These are phyloP conservation scores for Annona squamosa DNA, from an alignment of 164 flowering plant genomes.

Conservation along the genomic window DNA sequence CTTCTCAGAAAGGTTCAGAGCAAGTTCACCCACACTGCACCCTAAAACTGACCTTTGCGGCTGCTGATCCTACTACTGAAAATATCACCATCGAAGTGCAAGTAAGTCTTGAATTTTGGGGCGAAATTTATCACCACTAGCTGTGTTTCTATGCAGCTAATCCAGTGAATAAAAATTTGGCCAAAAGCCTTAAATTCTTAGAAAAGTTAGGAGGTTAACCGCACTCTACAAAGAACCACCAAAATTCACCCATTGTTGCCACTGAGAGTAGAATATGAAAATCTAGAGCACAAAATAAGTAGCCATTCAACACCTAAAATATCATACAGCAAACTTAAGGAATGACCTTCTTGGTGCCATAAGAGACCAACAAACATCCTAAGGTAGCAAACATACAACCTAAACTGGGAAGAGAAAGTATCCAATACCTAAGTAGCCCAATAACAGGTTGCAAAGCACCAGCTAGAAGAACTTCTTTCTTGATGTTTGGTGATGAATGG, in stretches of 20 bases:
- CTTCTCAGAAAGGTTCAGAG: too few species aligned
- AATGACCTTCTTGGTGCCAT: background rate
- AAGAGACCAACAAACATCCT: background rate
- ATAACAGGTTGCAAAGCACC: constrained; percentile 99
- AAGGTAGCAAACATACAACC: background rate
- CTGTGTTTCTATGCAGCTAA: too few species aligned
- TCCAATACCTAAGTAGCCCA: constrained; percentile 69
- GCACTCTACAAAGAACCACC: too few species aligned
- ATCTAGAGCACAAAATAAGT: background rate
- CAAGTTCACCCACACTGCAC: too few species aligned
- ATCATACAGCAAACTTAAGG: background rate
- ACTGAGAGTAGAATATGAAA: background rate
- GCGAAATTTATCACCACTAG: too few species aligned
- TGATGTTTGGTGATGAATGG: constrained; percentile 91
- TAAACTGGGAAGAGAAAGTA: background rate
- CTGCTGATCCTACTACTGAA: too few species aligned
- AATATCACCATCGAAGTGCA: too few species aligned
- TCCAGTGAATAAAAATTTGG: too few species aligned
- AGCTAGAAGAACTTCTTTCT: constrained; percentile 90
- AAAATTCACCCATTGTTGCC: background rate
- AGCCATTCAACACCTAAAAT: background rate
- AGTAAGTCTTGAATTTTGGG: too few species aligned
- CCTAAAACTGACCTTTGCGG: too few species aligned
- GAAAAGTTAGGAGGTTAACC: too few species aligned
- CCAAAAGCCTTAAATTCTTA: too few species aligned